Percentiles rank a stretch among this genome's conserved stretches.
Evolutionary conservation across 208 protist species (phyloP).

Genomic region (Wallacemonas collosoma): DNA sequence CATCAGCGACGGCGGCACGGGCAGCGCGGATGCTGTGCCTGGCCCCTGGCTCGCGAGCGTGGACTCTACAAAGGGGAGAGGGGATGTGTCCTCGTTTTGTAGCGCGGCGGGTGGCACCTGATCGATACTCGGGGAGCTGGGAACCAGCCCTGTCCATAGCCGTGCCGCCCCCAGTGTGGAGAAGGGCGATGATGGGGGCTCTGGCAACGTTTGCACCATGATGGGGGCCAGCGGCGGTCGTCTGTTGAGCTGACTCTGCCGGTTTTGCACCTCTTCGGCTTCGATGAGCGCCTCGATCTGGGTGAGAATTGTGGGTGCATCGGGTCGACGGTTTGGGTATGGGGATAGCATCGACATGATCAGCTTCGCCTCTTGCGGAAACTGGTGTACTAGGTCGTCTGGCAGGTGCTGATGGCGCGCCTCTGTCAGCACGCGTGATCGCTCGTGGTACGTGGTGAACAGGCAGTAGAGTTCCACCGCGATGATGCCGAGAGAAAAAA

Average conservation of each 20-base stretch:
- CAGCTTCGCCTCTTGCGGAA: slow-evolving; percentile 54
- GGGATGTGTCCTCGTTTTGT: neutral
- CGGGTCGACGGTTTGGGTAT: slow-evolving; percentile 16
- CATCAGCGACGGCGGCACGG: neutral
- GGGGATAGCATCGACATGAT: slow-evolving; percentile 50
- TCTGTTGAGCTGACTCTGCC: neutral
- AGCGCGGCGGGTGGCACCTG: neutral
- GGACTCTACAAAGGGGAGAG: neutral
- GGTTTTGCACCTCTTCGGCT: slow-evolving; percentile 12
- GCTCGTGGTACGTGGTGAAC: slow-evolving; percentile 78
- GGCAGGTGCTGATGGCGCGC: slow-evolving; percentile 49
- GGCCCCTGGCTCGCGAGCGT: neutral
- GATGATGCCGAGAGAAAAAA: slow-evolving; percentile 82
- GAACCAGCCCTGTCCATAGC: neutral
- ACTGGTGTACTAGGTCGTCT: slow-evolving; percentile 29
- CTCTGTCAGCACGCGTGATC: slow-evolving; percentile 60
- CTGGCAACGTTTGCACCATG: neutral
- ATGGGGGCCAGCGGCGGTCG: neutral
- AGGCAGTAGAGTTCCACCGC: slow-evolving; percentile 78
- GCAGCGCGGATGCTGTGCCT: neutral
- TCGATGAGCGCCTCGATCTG: slow-evolving; percentile 10
- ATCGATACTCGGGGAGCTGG: neutral
- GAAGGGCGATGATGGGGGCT: neutral
- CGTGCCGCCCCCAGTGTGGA: neutral
- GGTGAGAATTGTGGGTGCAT: slow-evolving; percentile 33